Evolutionary conservation across 2,329 filamentous ascomycete species (phyloP).

Genomic region (Fusarium musae): DNA sequence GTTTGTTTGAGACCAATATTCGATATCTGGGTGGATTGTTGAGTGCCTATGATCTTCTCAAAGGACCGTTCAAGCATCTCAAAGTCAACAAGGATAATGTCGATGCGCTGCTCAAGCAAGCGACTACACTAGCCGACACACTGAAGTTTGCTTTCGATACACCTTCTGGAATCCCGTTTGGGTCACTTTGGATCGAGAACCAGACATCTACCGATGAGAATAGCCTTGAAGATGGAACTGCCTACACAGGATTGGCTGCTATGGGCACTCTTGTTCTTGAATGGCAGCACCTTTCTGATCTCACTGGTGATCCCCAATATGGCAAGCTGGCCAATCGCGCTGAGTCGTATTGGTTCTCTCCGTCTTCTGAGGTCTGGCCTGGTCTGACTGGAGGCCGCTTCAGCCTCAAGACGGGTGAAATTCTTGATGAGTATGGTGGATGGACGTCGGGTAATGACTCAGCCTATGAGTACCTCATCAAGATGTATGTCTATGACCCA

Average conservation of each 20-base stretch:
- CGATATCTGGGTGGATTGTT: constrained; percentile 64
- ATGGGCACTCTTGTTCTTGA: constrained; percentile 20
- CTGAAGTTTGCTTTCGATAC: constrained; percentile 18
- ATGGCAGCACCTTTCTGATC: constrained; percentile 18
- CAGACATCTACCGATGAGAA: neutral
- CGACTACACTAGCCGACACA: constrained; percentile 71
- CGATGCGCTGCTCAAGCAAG: constrained; percentile 61
- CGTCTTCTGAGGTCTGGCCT: constrained; percentile 16
- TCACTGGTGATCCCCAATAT: constrained; percentile 11
- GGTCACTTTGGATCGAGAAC: constrained; percentile 10
- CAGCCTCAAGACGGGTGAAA: constrained; percentile 40
- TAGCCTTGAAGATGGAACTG: neutral
- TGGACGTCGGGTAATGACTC: constrained; percentile 71
- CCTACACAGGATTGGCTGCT: neutral
- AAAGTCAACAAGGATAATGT: constrained; percentile 58
- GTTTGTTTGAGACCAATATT: constrained; percentile 65
- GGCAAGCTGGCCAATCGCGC: constrained; percentile 1
- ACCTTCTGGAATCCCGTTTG: neutral
- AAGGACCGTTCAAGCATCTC: constrained; percentile 43
- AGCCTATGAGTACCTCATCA: constrained; percentile 69
- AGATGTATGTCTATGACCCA: constrained; percentile 75
- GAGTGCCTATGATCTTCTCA: constrained; percentile 61
- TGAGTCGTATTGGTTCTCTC: constrained; percentile 10
- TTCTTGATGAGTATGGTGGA: constrained; percentile 44
- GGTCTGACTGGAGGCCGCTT: constrained; percentile 15